These are phyloP conservation scores for Phytophthora multivora DNA, from an alignment of 352 stramenopile species.

Conservation along the genomic window DNA sequence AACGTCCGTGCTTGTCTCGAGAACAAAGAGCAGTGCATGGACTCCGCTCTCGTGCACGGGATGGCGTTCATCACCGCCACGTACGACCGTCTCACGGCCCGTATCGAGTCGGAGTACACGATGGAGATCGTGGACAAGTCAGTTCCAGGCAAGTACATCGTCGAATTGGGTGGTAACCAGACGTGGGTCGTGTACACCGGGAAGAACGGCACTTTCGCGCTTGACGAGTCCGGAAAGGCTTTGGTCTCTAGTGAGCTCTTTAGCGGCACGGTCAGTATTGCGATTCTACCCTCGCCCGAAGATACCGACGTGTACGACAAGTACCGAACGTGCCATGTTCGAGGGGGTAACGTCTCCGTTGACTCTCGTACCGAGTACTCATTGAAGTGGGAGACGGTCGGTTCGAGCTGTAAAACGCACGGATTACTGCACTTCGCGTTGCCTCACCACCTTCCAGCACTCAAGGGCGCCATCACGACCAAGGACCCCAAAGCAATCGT, in stretches of 20 bases:
- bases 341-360: slow-evolving; percentile 47
- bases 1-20: slow-evolving; percentile 44
- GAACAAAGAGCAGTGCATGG: slow-evolving; percentile 44
- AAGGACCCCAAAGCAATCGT: slow-evolving; percentile 31
- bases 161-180: slow-evolving; percentile 58
- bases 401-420: slow-evolving; percentile 38
- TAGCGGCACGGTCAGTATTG: slow-evolving; percentile 53
- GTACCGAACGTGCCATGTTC: slow-evolving; percentile 56
- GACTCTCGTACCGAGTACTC: slow-evolving; percentile 57
- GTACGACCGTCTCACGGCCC: slow-evolving; percentile 54
- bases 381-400: slow-evolving; percentile 60
- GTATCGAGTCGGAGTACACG: slow-evolving; percentile 45
- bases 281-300: slow-evolving; percentile 41
- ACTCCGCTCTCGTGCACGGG: slow-evolving; percentile 55
- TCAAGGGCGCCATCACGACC: slow-evolving; percentile 21
- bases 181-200: slow-evolving; percentile 73
- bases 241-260: slow-evolving; percentile 41
- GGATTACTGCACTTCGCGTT: slow-evolving; percentile 72
- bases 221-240: slow-evolving; percentile 35
- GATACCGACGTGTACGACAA: slow-evolving; percentile 45
- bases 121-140: slow-evolving; percentile 46
- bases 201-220: slow-evolving; percentile 32
- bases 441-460: slow-evolving; percentile 57
- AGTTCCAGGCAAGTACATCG: slow-evolving; percentile 52
- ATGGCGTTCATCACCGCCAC: slow-evolving; percentile 71